phyloP scores from a whole-genome alignment of 2,329 filamentous ascomycete species.

The Fusarium floridanum region DNA sequence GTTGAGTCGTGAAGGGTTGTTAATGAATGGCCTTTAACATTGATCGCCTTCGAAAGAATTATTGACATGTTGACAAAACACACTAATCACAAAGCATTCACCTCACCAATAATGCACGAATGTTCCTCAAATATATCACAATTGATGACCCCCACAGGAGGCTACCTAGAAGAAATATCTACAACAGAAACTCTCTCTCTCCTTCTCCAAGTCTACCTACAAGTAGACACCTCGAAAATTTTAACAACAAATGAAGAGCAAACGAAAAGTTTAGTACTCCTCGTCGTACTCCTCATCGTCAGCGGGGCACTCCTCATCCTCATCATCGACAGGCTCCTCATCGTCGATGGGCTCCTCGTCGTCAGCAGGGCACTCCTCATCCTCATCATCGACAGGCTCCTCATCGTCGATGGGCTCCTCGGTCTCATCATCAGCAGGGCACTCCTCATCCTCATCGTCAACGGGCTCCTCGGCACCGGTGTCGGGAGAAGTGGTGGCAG shows the following conservation, averaged over 20 bases:
- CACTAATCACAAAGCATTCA: not conserved
- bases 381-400: not conserved
- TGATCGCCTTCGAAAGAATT: not conserved
- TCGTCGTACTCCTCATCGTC: slow-evolving; percentile 26
- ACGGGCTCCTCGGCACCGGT: slow-evolving; percentile 30
- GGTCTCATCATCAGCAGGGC: slow-evolving; percentile 16
- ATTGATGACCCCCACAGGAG: slow-evolving; percentile 45
- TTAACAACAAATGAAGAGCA: not conserved
- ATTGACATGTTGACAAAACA: not conserved
- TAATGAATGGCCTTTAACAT: not conserved
- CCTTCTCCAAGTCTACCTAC: not conserved
- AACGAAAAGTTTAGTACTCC: slow-evolving; percentile 6
- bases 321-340: slow-evolving; percentile 13
- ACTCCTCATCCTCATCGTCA: slow-evolving; percentile 27
- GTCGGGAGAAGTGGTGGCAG: not conserved
- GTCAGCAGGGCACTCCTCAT: not conserved
- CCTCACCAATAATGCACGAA: not conserved
- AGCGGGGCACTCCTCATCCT: slow-evolving; percentile 24
- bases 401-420: slow-evolving; percentile 6
- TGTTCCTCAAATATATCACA: slow-evolving; percentile 46
- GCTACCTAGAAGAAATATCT: slow-evolving; percentile 46
- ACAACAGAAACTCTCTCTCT: slow-evolving; percentile 39
- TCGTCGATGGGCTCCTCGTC: slow-evolving; percentile 15
- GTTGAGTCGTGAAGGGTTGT: not conserved
- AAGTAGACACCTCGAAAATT: not conserved